A percentile compares a stretch with the other conserved stretches of the same genome.
phyloP scores from a whole-genome alignment of 2,329 filamentous ascomycete genomes.

The Talaromyces sp. region DNA sequence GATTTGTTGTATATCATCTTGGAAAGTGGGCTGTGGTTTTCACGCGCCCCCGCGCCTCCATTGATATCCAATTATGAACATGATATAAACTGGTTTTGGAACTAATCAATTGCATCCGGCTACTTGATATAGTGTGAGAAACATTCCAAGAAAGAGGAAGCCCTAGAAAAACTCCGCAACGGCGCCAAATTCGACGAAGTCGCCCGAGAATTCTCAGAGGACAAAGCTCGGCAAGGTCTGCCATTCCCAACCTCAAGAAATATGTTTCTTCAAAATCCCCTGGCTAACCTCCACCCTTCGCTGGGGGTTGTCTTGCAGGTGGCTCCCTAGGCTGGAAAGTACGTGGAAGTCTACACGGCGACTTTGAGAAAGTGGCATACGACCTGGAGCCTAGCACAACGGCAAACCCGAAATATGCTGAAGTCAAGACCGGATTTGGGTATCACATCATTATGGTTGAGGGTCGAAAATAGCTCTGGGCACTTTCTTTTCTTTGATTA shows the following conservation, averaged over 20 bases:
- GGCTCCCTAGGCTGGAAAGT: conserved; percentile 63
- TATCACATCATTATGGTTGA: conserved; percentile 69
- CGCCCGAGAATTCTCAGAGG: conserved; percentile 62
- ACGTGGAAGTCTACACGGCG: conserved; percentile 53
- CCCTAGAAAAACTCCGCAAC: conserved; percentile 56
- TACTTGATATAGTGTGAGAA: conserved; percentile 53
- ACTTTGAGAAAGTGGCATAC: conserved; percentile 62
- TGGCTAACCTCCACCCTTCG: background rate
- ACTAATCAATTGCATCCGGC: background rate
- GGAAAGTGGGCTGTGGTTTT: background rate
- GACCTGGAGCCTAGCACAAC: conserved; percentile 61
- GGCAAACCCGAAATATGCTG: conserved; percentile 58
- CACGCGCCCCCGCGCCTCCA: background rate
- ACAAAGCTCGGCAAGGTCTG: conserved; percentile 59
- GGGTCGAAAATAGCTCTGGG: conserved; percentile 54
- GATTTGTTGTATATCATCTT: background rate
- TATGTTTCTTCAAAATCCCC: background rate
- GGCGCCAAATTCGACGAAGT: conserved; percentile 65
- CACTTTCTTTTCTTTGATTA: background rate
- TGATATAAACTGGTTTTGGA: background rate
- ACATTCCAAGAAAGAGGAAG: conserved; percentile 63
- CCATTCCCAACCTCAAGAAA: background rate
- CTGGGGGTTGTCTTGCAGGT: conserved; percentile 37
- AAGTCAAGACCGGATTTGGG: conserved; percentile 62
- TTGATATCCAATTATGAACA: background rate